A percentile compares a stretch with the other conserved stretches of the same genome.
phyloP scores from a whole-genome alignment of 2,329 filamentous ascomycete species.

The Chalaropsis thielavioides region DNA sequence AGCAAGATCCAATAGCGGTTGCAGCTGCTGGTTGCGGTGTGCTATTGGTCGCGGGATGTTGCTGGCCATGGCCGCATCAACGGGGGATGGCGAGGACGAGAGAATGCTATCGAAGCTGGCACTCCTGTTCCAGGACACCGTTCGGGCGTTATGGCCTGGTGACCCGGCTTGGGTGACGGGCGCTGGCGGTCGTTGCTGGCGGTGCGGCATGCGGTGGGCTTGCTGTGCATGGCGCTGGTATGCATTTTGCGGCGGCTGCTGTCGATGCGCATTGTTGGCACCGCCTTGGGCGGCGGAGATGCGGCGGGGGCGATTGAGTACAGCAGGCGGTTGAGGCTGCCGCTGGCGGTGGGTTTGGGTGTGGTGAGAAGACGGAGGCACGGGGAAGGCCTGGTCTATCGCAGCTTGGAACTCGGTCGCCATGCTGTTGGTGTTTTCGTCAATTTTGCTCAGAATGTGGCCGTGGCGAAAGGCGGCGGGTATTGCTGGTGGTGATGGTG shows the following conservation, averaged over 20 bases:
- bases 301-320: slow-evolving; percentile 27
- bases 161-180: slow-evolving; percentile 1
- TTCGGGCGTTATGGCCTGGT: slow-evolving; percentile 19
- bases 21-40: slow-evolving; percentile 15
- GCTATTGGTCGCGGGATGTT: slow-evolving; percentile 11
- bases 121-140: slow-evolving; percentile 25
- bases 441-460: not conserved
- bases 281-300: slow-evolving; percentile 23
- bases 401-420: slow-evolving; percentile 1
- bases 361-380: not conserved
- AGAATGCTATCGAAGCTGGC: slow-evolving; percentile 27
- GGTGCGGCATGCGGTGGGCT: not conserved
- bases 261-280: slow-evolving; percentile 3
- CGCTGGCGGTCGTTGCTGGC: not conserved
- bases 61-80: slow-evolving; percentile 20
- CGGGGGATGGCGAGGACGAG: slow-evolving; percentile 20
- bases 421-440: slow-evolving; percentile 6
- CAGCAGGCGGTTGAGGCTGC: slow-evolving; percentile 2
- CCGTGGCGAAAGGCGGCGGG: not conserved
- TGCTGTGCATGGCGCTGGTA: slow-evolving; percentile 23
- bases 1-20: slow-evolving; percentile 16
- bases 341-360: not conserved
- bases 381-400: slow-evolving; percentile 4
- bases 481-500: not conserved
- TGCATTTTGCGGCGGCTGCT: slow-evolving; percentile 14